phyloP scores from a whole-genome alignment of 805 yeast genomes.

The Saccharomycopsis fibuligera region DNA sequence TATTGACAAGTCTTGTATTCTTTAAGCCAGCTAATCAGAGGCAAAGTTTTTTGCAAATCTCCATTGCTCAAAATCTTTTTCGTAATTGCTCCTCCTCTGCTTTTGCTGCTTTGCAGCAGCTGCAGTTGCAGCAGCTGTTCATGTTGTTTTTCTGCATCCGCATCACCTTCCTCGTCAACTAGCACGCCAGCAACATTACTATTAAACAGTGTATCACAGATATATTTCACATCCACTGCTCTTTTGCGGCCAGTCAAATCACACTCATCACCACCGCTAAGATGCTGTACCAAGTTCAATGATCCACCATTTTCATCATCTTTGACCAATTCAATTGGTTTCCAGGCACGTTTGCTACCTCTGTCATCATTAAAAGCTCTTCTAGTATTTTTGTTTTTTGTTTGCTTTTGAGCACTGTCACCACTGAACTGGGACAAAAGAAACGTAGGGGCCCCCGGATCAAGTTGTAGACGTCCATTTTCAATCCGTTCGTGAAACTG shows the following conservation, averaged over 20 bases:
- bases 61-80: slow-evolving; percentile 22
- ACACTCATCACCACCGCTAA: slow-evolving; percentile 52
- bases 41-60: not conserved
- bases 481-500: slow-evolving; percentile 15
- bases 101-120: no score
- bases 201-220: not conserved
- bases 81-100: slow-evolving; percentile 19
- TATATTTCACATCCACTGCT: slow-evolving; percentile 43
- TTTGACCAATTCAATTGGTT: not conserved
- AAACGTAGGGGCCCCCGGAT: slow-evolving; percentile 7
- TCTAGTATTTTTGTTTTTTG: not conserved
- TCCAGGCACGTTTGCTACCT: not conserved
- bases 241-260: slow-evolving; percentile 51
- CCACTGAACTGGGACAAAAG: slow-evolving; percentile 3
- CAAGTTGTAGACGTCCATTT: not conserved
- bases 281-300: slow-evolving; percentile 16
- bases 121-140: no score
- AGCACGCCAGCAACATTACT: no score
- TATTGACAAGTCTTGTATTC: slow-evolving; percentile 57
- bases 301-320: not conserved
- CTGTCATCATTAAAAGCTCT: not conserved
- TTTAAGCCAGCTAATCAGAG: slow-evolving; percentile 33
- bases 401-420: not conserved
- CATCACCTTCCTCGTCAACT: no score
- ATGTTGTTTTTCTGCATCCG: no score